Evolutionary conservation across 306 rosid species (phyloP).

Genomic region (Prunus persica): Prunus_persica_NCBIv2 NC_034011.1:11737001-11737500

Average conservation of each 20-base stretch:
- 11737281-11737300: neutral
- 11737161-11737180: slow-evolving; percentile 99
- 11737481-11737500: too few relatives aligned
- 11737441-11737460: neutral
- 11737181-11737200: slow-evolving; percentile 81
- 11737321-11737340: slow-evolving; percentile 94
- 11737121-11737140: slow-evolving; percentile 89
- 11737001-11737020: neutral
- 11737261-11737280: slow-evolving; percentile 15
- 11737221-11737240: slow-evolving; percentile 95
- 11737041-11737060: neutral
- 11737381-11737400: neutral
- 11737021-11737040: neutral
- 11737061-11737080: neutral
- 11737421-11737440: neutral
- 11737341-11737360: slow-evolving; percentile 76
- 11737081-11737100: slow-evolving; percentile 5
- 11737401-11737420: slow-evolving; percentile 10
- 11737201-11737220: slow-evolving; percentile 96
- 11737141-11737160: slow-evolving; percentile 73
- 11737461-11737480: neutral
- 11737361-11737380: slow-evolving; percentile 74
- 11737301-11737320: slow-evolving; percentile 58
- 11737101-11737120: slow-evolving; percentile 39
- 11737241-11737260: slow-evolving; percentile 48